Evolutionary conservation across 2,329 filamentous ascomycete species (phyloP).

Genomic region (Stachybotrys elegans): DNA sequence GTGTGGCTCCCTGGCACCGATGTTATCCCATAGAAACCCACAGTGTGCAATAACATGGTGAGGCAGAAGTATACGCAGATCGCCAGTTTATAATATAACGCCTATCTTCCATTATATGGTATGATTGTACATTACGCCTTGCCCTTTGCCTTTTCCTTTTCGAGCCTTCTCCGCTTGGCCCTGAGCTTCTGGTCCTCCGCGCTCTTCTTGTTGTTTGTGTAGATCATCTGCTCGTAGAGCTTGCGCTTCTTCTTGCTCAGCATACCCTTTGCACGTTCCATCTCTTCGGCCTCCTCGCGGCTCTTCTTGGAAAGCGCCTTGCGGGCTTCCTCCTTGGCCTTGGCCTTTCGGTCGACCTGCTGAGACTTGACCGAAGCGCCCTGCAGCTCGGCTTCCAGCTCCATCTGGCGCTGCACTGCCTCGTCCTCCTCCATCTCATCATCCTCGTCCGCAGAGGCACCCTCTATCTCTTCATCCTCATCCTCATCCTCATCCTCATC

Average conservation of each 20-base stretch:
- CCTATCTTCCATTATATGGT: too few relatives aligned
- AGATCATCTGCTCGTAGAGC: constrained; percentile 95
- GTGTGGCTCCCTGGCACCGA: too few relatives aligned
- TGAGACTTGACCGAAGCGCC: constrained; percentile 57
- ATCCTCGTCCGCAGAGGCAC: constrained; percentile 42
- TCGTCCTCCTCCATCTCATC: constrained; percentile 51
- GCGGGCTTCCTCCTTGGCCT: constrained; percentile 64
- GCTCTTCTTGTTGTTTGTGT: constrained; percentile 90
- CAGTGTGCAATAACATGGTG: too few relatives aligned
- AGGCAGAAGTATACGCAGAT: too few relatives aligned
- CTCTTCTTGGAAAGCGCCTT: constrained; percentile 67
- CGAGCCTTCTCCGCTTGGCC: constrained; percentile 84
- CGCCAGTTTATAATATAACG: too few relatives aligned
- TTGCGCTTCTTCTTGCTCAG: constrained; percentile 97
- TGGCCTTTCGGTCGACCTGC: constrained; percentile 43
- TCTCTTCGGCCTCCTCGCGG: constrained; percentile 75
- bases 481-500: constrained; percentile 43
- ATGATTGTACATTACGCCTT: constrained; percentile 32
- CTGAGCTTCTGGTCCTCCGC: constrained; percentile 83
- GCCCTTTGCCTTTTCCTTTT: constrained; percentile 54
- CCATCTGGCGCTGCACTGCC: constrained; percentile 71
- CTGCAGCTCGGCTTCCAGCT: constrained; percentile 86
- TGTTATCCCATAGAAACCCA: too few relatives aligned
- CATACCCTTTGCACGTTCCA: constrained; percentile 96
- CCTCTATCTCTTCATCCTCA: constrained; percentile 35